Conservation (phyloP, 306 rosid genomes). For the Dalbergia oliveri region DNA sequence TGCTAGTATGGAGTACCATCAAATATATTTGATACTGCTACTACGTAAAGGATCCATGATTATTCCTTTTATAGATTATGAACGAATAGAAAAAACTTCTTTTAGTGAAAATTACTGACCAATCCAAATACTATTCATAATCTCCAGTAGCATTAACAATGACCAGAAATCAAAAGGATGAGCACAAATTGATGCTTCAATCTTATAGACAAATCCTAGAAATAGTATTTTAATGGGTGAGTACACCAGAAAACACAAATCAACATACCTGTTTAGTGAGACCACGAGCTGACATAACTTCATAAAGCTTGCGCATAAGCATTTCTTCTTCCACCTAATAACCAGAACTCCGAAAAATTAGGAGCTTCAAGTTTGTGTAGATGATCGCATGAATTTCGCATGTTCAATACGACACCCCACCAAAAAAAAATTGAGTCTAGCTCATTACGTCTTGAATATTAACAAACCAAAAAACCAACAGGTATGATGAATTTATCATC, state of each 20-base stretch:
- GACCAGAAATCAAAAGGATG: not conserved
- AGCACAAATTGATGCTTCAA: not conserved
- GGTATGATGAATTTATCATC: not conserved
- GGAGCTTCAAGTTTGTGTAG: constrained; percentile 12
- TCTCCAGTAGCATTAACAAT: not conserved
- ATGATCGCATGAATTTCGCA: not conserved
- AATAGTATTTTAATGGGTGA: not conserved
- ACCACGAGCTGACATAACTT: constrained; percentile 43
- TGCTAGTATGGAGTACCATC: no score
- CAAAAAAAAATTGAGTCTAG: not conserved
- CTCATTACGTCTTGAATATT: not conserved
- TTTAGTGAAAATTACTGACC: not conserved
- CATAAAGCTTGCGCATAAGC: constrained; percentile 52
- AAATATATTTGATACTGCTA: no score
- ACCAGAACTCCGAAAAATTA: constrained; percentile 16
- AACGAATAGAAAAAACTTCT: not conserved
- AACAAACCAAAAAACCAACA: not conserved
- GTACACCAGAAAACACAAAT: not conserved
- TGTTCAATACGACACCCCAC: not conserved
- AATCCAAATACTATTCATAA: not conserved
- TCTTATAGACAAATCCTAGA: not conserved
- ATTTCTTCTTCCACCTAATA: constrained; percentile 54
- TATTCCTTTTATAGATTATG: not conserved
- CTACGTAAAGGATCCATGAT: no score
- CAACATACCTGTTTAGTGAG: constrained; percentile 37